Evolutionary conservation across 192 early-diverging fungal genomes (phyloP).

Genomic region (Coemansia asiatica): DNA sequence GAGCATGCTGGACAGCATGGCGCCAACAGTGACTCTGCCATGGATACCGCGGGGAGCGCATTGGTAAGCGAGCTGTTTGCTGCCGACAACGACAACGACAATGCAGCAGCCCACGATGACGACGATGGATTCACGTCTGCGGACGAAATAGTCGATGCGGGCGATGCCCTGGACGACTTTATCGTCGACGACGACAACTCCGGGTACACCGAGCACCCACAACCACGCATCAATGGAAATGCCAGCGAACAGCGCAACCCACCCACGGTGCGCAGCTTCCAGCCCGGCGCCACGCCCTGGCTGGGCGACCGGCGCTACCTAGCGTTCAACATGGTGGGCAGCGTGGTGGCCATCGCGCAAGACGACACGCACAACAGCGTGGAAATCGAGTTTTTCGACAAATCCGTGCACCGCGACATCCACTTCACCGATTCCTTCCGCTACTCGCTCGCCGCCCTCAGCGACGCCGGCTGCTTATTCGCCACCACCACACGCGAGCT

Average conservation of each 20-base stretch:
- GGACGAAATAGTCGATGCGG: conserved; percentile 23
- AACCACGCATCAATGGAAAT: too few relatives aligned
- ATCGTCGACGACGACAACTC: conserved; percentile 86
- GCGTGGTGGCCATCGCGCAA: conserved; percentile 72
- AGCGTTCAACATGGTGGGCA: conserved; percentile 86
- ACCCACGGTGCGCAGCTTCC: conserved; percentile 59
- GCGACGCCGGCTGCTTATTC: conserved; percentile 72
- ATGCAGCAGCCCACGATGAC: conserved; percentile 15
- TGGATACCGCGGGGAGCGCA: conserved; percentile 18
- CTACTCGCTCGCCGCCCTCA: conserved; percentile 77
- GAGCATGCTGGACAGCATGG: background rate
- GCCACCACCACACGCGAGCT: conserved; percentile 46
- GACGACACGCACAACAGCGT: conserved; percentile 67
- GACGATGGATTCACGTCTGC: conserved; percentile 13
- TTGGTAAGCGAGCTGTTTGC: conserved; percentile 58
- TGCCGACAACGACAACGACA: conserved; percentile 14
- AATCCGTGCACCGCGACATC: conserved; percentile 70
- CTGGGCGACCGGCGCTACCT: conserved; percentile 60
- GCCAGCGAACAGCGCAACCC: conserved; percentile 38
- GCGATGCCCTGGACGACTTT: conserved; percentile 76
- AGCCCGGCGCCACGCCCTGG: conserved; percentile 79
- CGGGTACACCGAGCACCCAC: conserved; percentile 63
- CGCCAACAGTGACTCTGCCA: conserved; percentile 3
- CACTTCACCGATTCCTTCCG: conserved; percentile 80
- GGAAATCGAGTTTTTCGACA: conserved; percentile 89